A percentile compares a stretch with the other conserved stretches of the same genome.
phyloP scores from a whole-genome alignment of 1,284 basidiomycete species.

The Violaceomyces palustris region DNA sequence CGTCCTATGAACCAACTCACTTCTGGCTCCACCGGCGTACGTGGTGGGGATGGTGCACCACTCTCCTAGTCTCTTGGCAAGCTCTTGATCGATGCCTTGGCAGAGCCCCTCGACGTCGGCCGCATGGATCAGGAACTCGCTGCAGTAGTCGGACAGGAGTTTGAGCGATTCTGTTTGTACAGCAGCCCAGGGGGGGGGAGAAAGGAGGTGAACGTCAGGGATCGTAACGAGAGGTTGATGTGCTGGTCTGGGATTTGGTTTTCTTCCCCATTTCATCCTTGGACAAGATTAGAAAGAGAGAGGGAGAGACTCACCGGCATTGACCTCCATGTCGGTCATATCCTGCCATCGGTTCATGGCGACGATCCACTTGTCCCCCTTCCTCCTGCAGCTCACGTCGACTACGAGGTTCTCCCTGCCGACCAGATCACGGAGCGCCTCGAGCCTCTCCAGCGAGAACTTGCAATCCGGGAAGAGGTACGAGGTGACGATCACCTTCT shows the following conservation, averaged over 20 bases:
- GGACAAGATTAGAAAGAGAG: background rate
- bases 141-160: conserved; percentile 52
- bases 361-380: conserved; percentile 77
- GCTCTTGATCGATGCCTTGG: conserved; percentile 86
- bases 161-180: conserved; percentile 10
- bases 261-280: too few species aligned
- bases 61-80: conserved; percentile 81
- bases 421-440: conserved; percentile 63
- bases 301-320: conserved; percentile 59
- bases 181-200: background rate
- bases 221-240: background rate
- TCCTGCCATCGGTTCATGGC: conserved; percentile 99
- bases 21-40: conserved; percentile 92
- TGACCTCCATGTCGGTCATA: conserved; percentile 88
- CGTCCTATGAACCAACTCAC: too few species aligned
- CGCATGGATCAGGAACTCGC: conserved; percentile 92
- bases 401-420: conserved; percentile 87
- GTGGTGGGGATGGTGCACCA: conserved; percentile 90
- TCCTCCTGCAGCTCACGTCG: conserved; percentile 86
- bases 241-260: background rate
- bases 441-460: conserved; percentile 72
- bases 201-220: background rate
- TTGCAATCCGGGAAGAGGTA: conserved; percentile 79
- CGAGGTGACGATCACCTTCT: conserved; percentile 96
- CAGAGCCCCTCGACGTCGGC: conserved; percentile 97